Conservation (phyloP, 2,329 filamentous ascomycete species). For the Trichoderma oligosporum region DNA sequence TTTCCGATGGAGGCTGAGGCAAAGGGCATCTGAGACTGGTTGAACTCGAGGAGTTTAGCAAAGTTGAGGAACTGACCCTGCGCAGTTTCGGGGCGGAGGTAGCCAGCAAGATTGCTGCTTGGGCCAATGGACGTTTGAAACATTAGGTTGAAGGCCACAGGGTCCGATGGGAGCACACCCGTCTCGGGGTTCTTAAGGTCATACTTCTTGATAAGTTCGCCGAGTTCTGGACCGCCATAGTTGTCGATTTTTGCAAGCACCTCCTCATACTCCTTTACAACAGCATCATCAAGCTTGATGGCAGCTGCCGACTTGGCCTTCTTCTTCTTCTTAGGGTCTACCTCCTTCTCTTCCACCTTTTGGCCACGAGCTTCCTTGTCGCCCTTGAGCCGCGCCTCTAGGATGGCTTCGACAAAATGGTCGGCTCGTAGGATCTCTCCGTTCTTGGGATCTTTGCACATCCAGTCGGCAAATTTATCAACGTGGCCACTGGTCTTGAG, state of each 20-base stretch:
- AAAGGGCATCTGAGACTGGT: constrained; percentile 92
- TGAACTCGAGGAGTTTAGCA: constrained; percentile 92
- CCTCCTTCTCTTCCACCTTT: constrained; percentile 73
- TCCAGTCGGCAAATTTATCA: constrained; percentile 97
- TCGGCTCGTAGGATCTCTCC: constrained; percentile 96
- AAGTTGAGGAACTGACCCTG: constrained; percentile 99
- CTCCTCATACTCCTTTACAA: constrained; percentile 87
- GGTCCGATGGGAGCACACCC: constrained; percentile 70
- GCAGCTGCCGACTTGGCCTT: constrained; percentile 76
- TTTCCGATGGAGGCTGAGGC: constrained; percentile 96
- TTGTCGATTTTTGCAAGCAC: constrained; percentile 92
- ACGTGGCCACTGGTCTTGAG: constrained; percentile 96
- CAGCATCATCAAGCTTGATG: constrained; percentile 79
- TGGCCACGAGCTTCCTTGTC: constrained; percentile 89
- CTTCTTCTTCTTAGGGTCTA: constrained; percentile 77
- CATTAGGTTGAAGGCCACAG: constrained; percentile 97
- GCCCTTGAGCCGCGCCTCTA: constrained; percentile 81
- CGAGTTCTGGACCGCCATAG: constrained; percentile 82
- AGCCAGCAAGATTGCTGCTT: constrained; percentile 80
- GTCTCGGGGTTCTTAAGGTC: constrained; percentile 85
- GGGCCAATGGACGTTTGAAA: constrained; percentile 95
- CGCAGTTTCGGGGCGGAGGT: constrained; percentile 88
- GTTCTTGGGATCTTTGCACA: constrained; percentile 98
- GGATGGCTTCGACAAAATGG: constrained; percentile 91
- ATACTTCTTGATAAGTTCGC: constrained; percentile 83